Evolutionary conservation across 768 basidiomycete genomes (phyloP).

Genomic region (Daedalea quercina): DNA sequence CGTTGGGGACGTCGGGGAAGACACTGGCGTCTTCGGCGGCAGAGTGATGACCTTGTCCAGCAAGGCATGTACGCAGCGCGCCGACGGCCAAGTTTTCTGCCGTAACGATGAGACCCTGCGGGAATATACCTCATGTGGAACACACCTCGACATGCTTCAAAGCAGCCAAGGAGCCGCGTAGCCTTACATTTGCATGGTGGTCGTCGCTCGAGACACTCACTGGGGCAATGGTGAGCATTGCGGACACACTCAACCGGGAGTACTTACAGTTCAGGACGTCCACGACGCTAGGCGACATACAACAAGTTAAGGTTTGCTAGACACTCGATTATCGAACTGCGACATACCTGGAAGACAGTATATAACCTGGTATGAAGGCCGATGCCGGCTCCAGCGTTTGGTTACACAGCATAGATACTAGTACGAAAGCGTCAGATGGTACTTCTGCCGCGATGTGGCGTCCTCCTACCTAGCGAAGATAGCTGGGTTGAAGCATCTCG

Average conservation of each 20-base stretch:
- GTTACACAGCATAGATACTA: background rate
- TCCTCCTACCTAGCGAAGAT: background rate
- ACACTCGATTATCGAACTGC: no score
- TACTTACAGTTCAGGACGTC: no score
- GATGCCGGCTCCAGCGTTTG: background rate
- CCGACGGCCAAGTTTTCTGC: background rate
- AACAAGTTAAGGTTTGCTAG: no score
- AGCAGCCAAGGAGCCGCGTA: background rate
- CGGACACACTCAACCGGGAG: no score
- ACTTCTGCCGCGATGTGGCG: background rate
- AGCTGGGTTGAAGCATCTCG: background rate
- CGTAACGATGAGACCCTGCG: background rate
- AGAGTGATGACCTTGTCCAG: background rate
- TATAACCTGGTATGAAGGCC: background rate
- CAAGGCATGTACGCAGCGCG: background rate
- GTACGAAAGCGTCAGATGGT: background rate
- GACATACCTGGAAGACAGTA: background rate
- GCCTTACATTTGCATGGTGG: background rate
- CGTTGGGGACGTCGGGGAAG: background rate
- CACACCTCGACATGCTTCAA: constrained; percentile 2
- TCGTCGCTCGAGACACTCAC: background rate
- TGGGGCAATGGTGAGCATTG: background rate
- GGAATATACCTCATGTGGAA: background rate
- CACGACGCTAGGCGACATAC: no score
- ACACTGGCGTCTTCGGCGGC: background rate